phyloP scores from a whole-genome alignment of 2,329 filamentous ascomycete genomes.

The Ophiosphaerella narmari region DNA sequence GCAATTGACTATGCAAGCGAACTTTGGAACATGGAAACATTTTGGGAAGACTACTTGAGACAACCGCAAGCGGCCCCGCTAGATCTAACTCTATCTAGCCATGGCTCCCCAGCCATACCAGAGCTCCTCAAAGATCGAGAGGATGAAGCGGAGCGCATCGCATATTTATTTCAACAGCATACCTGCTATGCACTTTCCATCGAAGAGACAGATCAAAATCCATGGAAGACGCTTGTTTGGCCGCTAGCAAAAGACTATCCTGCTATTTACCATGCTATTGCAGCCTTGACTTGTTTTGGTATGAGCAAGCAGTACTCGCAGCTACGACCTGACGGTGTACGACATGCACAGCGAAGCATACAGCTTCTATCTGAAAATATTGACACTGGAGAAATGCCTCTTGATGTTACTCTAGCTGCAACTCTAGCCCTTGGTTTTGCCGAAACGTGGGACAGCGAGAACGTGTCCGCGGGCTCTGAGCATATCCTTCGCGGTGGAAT shows the following conservation, averaged over 20 bases:
- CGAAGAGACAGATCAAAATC: conserved; percentile 68
- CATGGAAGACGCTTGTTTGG: conserved; percentile 71
- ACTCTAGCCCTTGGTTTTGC: conserved; percentile 69
- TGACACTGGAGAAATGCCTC: conserved; percentile 63
- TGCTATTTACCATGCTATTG: conserved; percentile 68
- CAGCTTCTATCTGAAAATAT: conserved; percentile 55
- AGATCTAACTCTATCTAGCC: conserved; percentile 1
- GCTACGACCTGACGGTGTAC: conserved; percentile 63
- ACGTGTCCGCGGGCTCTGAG: conserved; percentile 63
- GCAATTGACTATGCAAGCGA: conserved; percentile 11
- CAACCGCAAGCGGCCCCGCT: conserved; percentile 8
- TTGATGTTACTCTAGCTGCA: conserved; percentile 67
- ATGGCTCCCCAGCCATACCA: not conserved
- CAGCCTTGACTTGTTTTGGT: conserved; percentile 70
- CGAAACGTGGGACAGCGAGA: conserved; percentile 70
- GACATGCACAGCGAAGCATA: conserved; percentile 67
- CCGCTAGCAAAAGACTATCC: conserved; percentile 65
- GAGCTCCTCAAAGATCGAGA: conserved; percentile 2
- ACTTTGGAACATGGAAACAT: conserved; percentile 19
- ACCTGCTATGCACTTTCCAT: conserved; percentile 72
- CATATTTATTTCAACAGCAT: conserved; percentile 60
- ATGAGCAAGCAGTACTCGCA: conserved; percentile 60
- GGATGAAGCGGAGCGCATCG: conserved; percentile 14
- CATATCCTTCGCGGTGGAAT: conserved; percentile 68
- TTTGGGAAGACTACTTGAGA: conserved; percentile 17